A percentile compares a stretch with the other conserved stretches of the same genome.
Evolutionary conservation across 225 moss, liverwort and hornwort genomes (phyloP).

Genomic region (Thuidium tamariscinum): DNA sequence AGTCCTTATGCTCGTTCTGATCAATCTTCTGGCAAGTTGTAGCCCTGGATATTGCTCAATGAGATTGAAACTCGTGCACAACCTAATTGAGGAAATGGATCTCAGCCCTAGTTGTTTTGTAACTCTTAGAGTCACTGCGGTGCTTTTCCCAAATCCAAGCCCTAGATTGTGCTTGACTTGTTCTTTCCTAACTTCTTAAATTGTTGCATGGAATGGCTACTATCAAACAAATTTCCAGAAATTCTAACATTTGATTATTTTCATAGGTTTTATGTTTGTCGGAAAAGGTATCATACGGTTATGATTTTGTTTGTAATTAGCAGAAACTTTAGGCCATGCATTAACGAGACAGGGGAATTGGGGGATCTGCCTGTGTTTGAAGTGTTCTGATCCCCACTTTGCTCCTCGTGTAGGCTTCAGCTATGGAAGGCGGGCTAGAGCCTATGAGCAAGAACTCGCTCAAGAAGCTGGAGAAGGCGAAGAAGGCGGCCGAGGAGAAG

Average conservation of each 20-base stretch:
- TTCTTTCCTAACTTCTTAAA: not conserved
- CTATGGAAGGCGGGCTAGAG: not conserved
- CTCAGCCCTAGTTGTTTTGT: not conserved
- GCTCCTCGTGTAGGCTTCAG: conserved; percentile 33
- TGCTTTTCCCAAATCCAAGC: not conserved
- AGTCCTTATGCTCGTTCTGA: not conserved
- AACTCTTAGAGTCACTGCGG: not conserved
- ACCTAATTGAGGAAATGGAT: not conserved
- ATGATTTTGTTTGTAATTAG: not conserved
- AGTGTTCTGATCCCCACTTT: not conserved
- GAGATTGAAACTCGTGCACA: not conserved
- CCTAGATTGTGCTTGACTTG: not conserved
- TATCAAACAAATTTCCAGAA: not conserved
- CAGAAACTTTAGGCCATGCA: not conserved
- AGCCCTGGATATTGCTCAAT: not conserved
- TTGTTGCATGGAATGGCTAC: not conserved
- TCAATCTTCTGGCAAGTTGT: not conserved
- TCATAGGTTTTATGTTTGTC: not conserved
- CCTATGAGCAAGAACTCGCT: conserved; percentile 18
- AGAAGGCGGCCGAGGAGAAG: conserved; percentile 37
- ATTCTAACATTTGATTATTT: not conserved
- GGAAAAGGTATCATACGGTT: not conserved
- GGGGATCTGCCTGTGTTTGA: not conserved
- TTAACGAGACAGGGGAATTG: not conserved
- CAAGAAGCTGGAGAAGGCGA: conserved; percentile 40